These are phyloP conservation scores for Oxyria digyna DNA, from an alignment of 148 eudicot genomes.

Conservation along the genomic window DNA sequence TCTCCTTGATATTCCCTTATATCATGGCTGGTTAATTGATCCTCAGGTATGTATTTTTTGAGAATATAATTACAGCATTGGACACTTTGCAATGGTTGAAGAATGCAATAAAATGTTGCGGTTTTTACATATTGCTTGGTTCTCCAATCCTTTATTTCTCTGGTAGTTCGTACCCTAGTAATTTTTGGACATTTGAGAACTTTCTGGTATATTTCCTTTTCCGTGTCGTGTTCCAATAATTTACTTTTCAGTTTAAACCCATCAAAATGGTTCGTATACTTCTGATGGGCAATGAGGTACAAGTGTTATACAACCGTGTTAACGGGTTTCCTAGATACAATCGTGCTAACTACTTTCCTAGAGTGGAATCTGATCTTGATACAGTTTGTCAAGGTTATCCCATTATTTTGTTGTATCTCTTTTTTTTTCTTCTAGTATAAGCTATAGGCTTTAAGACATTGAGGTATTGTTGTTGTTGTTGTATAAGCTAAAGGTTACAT, in stretches of 20 bases:
- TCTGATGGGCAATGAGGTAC: too few species aligned
- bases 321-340: too few species aligned
- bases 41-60: conserved; percentile 57
- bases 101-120: background rate
- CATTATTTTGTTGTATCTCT: too few species aligned
- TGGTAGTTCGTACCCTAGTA: background rate
- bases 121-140: background rate
- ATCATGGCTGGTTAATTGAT: conserved; percentile 96
- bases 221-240: background rate
- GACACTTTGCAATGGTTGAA: background rate
- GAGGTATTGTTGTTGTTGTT: too few species aligned
- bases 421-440: too few species aligned
- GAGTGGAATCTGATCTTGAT: too few species aligned
- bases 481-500: too few species aligned
- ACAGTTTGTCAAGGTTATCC: too few species aligned
- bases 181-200: background rate
- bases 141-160: background rate
- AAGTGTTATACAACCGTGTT: too few species aligned
- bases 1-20: conserved; percentile 85
- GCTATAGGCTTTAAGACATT: too few species aligned
- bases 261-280: background rate
- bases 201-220: background rate
- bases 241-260: background rate
- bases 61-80: background rate
- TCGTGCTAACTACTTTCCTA: too few species aligned